Evolutionary conservation across 108 stramenopile genomes (phyloP), one percentile per base, ranked within the genome.

Genomic region (Mediolabrus comicus): DNA sequence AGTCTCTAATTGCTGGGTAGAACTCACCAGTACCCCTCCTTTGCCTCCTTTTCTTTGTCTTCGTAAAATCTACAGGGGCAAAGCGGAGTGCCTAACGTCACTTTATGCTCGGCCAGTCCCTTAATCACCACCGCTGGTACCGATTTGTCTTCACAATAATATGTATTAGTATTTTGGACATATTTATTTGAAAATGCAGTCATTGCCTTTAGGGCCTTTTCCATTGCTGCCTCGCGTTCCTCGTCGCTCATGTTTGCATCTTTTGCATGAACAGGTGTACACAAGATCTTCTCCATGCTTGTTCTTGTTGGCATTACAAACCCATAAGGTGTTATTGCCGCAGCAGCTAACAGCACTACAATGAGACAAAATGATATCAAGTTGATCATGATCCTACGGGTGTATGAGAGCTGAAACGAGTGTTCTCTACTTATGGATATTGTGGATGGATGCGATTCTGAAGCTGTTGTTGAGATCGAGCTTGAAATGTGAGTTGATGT

Each of bases 51-150:
- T 62, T 87, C 92, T 67, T 96, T 96, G 67, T 96, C 86, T 30
- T 95, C 93, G 59, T 96, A 96, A 77, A 91, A 92, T 49, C 96
- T 80, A 57, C 96, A 96, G 0, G 96, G 96, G 36, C 96, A 96
- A 17, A 96, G 70, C 0, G 96, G 96, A 5, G 92, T 83, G 3
- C 96, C 95, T 19, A 96, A 69, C 12, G 72, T 67, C 7, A 91
- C 85, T 70, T 96, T 96, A 74, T 96, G 93, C 59, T 95, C 89
- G 9, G 96, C 96, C 34, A 96, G 57, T 7, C 96, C 96, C 62
- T 92, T 90, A 33, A 96, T 94, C 2, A 96, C 94, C 24, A 91
- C 87, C 4, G 91, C 82, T 2, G 94, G 86, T 22, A 95, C 79
- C 12, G 87, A 86, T 43, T 75, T 77, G 31, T 95, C 91, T 3